Evolutionary conservation across 345 rosid genomes (phyloP), one percentile per base, ranked within the genome.

Genomic region (Camelina neglecta): DNA sequence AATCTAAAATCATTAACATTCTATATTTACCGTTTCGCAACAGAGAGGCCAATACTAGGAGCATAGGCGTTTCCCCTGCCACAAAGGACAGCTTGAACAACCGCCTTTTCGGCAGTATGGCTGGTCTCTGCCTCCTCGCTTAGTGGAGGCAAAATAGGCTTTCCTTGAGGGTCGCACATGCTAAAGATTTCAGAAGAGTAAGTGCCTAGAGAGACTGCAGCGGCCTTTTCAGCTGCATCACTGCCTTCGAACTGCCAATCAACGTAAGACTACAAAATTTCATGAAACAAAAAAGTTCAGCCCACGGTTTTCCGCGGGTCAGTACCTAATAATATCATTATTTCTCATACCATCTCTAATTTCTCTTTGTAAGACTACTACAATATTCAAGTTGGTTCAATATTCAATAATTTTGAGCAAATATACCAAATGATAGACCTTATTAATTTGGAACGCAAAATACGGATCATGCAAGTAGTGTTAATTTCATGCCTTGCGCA

Each of bases 91-190:
- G 91, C 73, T 16, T 85, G 75, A 18, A 78, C 71, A 7, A 88
- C 41, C 1, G 91, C 91, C n/a, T 85, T 85, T 64, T 81, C 93
- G 0, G 90, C 97, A 18, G 18, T 18, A 18, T 18, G 18, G 18
- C 18, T 18, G 18, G 18, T 18, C 18, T 18, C 18, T 18, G 18
- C 18, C 18, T 18, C 18, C 18, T 18, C 18, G 18, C 18, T 18
- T 18, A 18, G 18, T 18, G 18, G 18, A 18, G 18, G 18, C 18
- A 18, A 18, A 18, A 18, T 18, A 18, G 0, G 18, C 18, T 18
- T 18, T 11, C 84, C 85, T 1, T 73, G 72, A 5, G 67, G 39
- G 63, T 80, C 58, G 9, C 87, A 72, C 11, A 79, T 70, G 7
- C 8, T 79, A 11, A 48, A 47, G 7, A 91, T 23, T 39, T 20